A percentile compares a stretch with the other conserved stretches of the same genome.
Evolutionary conservation across 495 filamentous ascomycete genomes (phyloP).

Genomic region (Rostrohypoxylon terebratum): DNA sequence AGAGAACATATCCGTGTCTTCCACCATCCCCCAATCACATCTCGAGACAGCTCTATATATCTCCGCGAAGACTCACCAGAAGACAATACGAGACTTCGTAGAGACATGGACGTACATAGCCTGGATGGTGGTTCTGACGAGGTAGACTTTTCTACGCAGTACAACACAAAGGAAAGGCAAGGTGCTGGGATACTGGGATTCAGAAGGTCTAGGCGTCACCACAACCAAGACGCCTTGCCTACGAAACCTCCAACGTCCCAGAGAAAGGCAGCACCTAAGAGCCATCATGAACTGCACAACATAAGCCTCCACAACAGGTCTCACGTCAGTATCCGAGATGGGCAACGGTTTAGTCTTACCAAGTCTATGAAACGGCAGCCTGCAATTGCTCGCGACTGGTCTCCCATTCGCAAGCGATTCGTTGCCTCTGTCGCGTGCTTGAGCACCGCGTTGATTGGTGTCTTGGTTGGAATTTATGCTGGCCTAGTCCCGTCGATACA

Average conservation of each 20-base stretch:
- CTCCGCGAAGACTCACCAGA: constrained; percentile 31
- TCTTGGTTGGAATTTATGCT: constrained; percentile 78
- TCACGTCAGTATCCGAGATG: constrained; percentile 57
- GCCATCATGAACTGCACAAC: constrained; percentile 43
- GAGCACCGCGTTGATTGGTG: constrained; percentile 74
- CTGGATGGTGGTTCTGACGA: constrained; percentile 49
- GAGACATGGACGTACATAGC: constrained; percentile 47
- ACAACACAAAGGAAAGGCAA: constrained; percentile 32
- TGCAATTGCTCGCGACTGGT: constrained; percentile 73
- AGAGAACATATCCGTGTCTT: constrained; percentile 52
- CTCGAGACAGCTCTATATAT: constrained; percentile 51
- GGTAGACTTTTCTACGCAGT: constrained; percentile 47
- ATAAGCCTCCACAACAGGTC: constrained; percentile 54
- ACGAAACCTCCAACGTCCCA: constrained; percentile 33
- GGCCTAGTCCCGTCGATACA: constrained; percentile 81
- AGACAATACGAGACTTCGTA: constrained; percentile 22
- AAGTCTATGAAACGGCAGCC: constrained; percentile 64
- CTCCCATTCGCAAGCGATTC: constrained; percentile 70
- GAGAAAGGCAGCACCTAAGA: constrained; percentile 28
- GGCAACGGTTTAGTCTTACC: constrained; percentile 64
- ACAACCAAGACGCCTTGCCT: constrained; percentile 25
- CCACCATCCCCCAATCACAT: constrained; percentile 53
- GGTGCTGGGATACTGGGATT: constrained; percentile 19
- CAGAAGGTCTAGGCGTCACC: constrained; percentile 29
- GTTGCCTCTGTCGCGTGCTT: constrained; percentile 75